Evolutionary conservation across 345 rosid genomes (phyloP), one percentile per base, ranked within the genome.

Genomic region (Eucalyptus victrix): DNA sequence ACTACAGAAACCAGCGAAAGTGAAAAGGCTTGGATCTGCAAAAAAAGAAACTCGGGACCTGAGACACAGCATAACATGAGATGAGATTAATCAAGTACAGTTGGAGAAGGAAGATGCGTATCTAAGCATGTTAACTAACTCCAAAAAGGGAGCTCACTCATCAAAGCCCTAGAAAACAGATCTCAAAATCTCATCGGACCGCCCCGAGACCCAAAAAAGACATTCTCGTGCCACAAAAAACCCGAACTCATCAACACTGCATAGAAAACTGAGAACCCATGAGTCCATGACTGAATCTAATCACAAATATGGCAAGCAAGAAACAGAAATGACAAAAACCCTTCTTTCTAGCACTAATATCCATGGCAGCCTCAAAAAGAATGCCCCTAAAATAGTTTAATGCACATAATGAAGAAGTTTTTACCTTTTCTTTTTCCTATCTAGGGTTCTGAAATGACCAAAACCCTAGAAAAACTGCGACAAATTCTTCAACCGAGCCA

Each of bases 191-290:
- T 90, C 47, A 76, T 76, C 47, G 87, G 88, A 54, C 89, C 58
- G 92, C 90, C 89, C 89, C 92, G 87, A 91, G 91, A 92, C 91
- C 40, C 90, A 89, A 90, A 91, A 89, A 88, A 86, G 42, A 40
- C 47, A 40, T 76, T 88, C 53, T 89, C 91, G 88, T 89, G 65
- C 49, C 90, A 67, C 51, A 37, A 37, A 87, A 90, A 93, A 49
- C 88, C 88, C 93, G 69, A 80, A 67, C 88, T 62, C 88, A 56
- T 50, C 88, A 76, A 28, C 30, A 34, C 88, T 53, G 88, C 88
- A 32, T 13, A 65, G 60, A 89, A 62, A 86, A 76, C 28, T 21
- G 85, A 21, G 13, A 40, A 40, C 47, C 47, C 85, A 12, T 21
- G 85, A 76, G 30, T 76, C 85, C 17, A 21, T 40, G 85, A 76